phyloP scores from a whole-genome alignment of 768 basidiomycete genomes.

The Suillus placidus region DNA sequence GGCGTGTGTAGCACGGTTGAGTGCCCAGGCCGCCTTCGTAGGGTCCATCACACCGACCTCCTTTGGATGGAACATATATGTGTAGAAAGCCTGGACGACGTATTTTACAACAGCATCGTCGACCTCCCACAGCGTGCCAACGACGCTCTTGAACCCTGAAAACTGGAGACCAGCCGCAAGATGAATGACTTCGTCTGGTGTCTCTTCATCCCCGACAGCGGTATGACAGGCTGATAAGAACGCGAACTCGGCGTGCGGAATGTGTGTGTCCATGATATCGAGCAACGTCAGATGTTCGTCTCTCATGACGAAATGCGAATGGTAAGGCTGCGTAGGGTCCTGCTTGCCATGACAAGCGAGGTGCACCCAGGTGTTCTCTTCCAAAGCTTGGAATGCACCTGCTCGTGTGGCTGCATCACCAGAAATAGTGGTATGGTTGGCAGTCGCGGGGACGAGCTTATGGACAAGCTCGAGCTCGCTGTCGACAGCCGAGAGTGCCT shows the following conservation, averaged over 20 bases:
- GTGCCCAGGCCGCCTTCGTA: background rate
- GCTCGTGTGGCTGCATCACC: conserved; percentile 19
- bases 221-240: background rate
- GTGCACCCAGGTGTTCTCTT: conserved; percentile 30
- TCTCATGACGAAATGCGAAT: conserved; percentile 24
- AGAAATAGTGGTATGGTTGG: background rate
- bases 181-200: too few relatives aligned
- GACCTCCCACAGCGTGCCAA: too few relatives aligned
- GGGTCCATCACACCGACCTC: background rate
- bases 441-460: background rate
- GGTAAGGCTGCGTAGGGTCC: conserved; percentile 22
- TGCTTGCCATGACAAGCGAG: conserved; percentile 36
- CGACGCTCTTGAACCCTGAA: too few relatives aligned
- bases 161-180: too few relatives aligned
- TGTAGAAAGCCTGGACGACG: background rate
- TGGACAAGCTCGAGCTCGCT: background rate
- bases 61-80: background rate
- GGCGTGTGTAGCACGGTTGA: background rate
- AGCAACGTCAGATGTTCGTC: background rate
- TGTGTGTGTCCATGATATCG: background rate
- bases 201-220: background rate
- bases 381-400: conserved; percentile 18
- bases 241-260: background rate
- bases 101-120: too few relatives aligned
- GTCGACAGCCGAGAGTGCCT: background rate